phyloP scores from a whole-genome alignment of 805 yeast species.

The Ogataea wickerhamii region DNA sequence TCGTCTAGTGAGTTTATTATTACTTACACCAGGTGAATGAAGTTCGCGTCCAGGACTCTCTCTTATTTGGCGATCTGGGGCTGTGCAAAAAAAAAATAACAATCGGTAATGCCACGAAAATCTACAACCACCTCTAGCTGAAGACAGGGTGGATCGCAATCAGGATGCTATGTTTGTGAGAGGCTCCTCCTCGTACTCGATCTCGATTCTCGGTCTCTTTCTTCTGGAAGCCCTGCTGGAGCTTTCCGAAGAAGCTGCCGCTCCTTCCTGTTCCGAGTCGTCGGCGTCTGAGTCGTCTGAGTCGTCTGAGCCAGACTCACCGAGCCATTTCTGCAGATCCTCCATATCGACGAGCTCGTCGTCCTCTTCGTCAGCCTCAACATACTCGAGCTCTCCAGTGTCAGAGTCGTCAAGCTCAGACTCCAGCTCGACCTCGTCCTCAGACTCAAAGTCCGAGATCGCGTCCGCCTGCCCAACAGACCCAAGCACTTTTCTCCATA shows the following conservation, averaged over 20 bases:
- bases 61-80: too few species aligned
- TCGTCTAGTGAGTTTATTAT: too few species aligned
- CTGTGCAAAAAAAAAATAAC: too few species aligned
- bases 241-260: constrained; percentile 35
- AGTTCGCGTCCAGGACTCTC: too few species aligned
- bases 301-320: constrained; percentile 33
- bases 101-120: too few species aligned
- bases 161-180: constrained; percentile 27
- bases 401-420: constrained; percentile 54
- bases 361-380: constrained; percentile 84
- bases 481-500: constrained; percentile 93
- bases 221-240: constrained; percentile 50
- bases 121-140: too few species aligned
- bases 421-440: constrained; percentile 39
- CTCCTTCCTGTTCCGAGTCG: constrained; percentile 35
- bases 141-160: too few species aligned
- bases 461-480: constrained; percentile 47
- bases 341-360: constrained; percentile 90
- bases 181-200: constrained; percentile 64
- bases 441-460: constrained; percentile 50
- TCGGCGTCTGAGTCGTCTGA: constrained; percentile 32
- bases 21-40: too few species aligned
- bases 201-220: constrained; percentile 60
- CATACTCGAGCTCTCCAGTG: constrained; percentile 79
- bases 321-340: constrained; percentile 85